A percentile compares a stretch with the other conserved stretches of the same genome.
Conservation (phyloP, 1,284 basidiomycete species). For the Rhodotorula sp. region DNA sequence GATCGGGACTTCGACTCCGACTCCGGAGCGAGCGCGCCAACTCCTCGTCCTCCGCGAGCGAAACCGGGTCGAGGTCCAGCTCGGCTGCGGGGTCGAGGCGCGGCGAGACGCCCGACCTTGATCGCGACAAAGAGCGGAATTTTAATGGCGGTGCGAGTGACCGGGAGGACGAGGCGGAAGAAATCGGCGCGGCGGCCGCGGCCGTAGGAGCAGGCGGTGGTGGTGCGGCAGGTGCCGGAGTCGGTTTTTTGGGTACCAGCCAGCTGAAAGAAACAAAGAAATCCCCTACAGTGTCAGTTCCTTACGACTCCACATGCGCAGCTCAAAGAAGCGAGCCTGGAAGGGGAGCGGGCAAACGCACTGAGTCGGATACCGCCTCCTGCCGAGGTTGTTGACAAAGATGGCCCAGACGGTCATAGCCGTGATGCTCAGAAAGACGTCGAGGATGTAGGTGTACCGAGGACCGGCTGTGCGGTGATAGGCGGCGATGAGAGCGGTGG, state of each 20-base stretch:
- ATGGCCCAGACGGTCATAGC: conserved; percentile 29
- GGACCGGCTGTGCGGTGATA: conserved; percentile 10
- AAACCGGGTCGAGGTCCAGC: not conserved
- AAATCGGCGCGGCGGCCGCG: not conserved
- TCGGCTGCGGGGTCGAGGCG: not conserved
- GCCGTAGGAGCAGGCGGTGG: not conserved
- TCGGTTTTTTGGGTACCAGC: not conserved
- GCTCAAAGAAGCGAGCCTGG: not conserved
- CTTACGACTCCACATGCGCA: not conserved
- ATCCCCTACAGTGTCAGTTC: too few species aligned
- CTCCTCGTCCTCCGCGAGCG: not conserved
- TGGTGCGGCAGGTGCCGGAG: not conserved
- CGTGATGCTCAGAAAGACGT: conserved; percentile 24
- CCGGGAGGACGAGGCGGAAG: not conserved
- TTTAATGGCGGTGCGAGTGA: not conserved
- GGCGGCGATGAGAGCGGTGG: conserved; percentile 33
- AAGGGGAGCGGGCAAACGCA: not conserved
- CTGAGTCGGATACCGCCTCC: conserved; percentile 28
- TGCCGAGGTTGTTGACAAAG: conserved; percentile 31
- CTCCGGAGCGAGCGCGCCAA: not conserved
- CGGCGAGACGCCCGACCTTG: not conserved
- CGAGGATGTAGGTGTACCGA: conserved; percentile 29
- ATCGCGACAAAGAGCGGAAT: not conserved
- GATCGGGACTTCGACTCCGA: not conserved
- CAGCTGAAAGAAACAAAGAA: not conserved